A percentile compares a stretch with the other conserved stretches of the same genome.
phyloP scores from a whole-genome alignment of 768 basidiomycete genomes.

The Termitomyces sp. region DNA sequence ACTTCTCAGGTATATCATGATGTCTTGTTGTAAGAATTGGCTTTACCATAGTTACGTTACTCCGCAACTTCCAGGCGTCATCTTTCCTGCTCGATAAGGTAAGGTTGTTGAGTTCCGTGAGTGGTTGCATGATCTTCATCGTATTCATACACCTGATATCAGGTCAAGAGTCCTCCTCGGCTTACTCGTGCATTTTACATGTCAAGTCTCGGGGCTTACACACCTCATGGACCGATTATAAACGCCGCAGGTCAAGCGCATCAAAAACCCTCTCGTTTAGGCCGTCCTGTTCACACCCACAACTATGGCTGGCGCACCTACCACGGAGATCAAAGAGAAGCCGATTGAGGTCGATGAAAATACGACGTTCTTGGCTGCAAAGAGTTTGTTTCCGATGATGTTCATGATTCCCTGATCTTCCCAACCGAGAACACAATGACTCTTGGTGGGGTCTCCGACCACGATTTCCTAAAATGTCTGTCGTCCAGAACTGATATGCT shows the following conservation, averaged over 20 bases:
- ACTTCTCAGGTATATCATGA: neutral
- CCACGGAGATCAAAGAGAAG: neutral
- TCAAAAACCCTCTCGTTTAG: neutral
- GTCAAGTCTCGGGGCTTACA: neutral
- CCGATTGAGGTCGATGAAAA: neutral
- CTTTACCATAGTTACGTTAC: neutral
- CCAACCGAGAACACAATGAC: constrained; percentile 63
- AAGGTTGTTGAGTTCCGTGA: neutral
- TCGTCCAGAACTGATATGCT: constrained; percentile 23
- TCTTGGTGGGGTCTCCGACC: constrained; percentile 57
- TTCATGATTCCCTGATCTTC: constrained; percentile 53
- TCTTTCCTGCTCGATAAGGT: neutral
- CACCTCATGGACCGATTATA: neutral
- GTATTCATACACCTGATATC: neutral
- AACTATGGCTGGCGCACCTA: neutral
- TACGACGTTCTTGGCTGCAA: neutral
- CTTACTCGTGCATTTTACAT: neutral
- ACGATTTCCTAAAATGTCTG: constrained; percentile 52
- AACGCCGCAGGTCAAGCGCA: neutral
- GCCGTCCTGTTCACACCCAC: too few species aligned
- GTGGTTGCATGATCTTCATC: neutral
- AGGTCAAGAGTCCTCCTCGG: neutral
- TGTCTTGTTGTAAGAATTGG: neutral
- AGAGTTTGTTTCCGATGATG: constrained; percentile 11
- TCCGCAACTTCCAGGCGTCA: neutral